phyloP scores from a whole-genome alignment of 306 rosid species.

The Acacia acuminata region DNA sequence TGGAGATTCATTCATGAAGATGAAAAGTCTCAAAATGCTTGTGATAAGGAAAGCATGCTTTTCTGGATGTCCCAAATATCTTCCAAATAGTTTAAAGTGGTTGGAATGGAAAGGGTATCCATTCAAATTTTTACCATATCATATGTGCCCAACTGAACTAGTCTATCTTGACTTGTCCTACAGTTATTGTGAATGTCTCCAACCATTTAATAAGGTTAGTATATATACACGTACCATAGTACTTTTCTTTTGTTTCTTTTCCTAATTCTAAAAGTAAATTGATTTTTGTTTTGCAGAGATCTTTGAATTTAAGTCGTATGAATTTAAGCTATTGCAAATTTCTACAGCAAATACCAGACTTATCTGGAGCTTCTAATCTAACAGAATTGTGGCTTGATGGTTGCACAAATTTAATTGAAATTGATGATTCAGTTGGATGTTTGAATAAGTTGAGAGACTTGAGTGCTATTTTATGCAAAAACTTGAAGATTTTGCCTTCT shows the following conservation, averaged over 20 bases:
- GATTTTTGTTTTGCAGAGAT: background rate
- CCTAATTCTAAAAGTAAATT: too few relatives aligned
- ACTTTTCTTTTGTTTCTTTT: too few relatives aligned
- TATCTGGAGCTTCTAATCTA: background rate
- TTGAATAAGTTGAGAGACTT: too few relatives aligned
- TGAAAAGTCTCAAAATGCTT: background rate
- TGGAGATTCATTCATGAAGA: too few relatives aligned
- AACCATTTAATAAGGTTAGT: too few relatives aligned
- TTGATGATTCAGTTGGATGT: too few relatives aligned
- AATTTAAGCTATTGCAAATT: background rate
- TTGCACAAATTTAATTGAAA: too few relatives aligned
- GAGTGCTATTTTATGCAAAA: too few relatives aligned
- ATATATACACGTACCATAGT: too few relatives aligned
- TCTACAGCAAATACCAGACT: background rate
- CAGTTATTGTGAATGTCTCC: background rate
- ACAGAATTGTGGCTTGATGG: too few relatives aligned
- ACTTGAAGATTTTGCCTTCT: too few relatives aligned
- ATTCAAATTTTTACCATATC: background rate
- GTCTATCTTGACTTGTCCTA: background rate
- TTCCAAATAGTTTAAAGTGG: slow-evolving; percentile 2
- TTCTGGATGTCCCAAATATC: background rate
- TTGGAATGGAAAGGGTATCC: background rate
- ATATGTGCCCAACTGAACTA: background rate
- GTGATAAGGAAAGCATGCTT: background rate
- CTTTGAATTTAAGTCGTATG: background rate